Percentiles rank a stretch among this genome's conserved stretches.
Evolutionary conservation across 2,329 filamentous ascomycete species (phyloP).

Genomic region (Ustilaginoidea virens): DNA sequence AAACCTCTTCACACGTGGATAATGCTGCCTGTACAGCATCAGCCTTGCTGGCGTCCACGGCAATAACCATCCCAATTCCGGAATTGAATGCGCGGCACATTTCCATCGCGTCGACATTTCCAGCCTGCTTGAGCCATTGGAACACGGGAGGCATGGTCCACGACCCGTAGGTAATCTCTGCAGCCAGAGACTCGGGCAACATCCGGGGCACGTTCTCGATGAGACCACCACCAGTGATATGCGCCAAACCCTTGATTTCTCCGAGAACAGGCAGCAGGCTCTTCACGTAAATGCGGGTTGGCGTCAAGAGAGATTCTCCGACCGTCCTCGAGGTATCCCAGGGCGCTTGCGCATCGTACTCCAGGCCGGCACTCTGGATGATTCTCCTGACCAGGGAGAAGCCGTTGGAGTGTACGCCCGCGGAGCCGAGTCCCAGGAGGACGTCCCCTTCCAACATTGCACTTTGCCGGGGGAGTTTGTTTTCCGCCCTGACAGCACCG

Average conservation of each 20-base stretch:
- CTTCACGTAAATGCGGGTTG: conserved; percentile 88
- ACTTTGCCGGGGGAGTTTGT: conserved; percentile 59
- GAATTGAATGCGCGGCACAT: conserved; percentile 93
- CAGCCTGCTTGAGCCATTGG: conserved; percentile 63
- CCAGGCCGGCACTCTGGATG: conserved; percentile 55
- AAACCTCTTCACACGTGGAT: conserved; percentile 57
- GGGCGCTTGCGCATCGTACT: conserved; percentile 58
- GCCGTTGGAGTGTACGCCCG: conserved; percentile 87
- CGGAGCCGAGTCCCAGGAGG: conserved; percentile 71
- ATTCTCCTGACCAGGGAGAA: conserved; percentile 94
- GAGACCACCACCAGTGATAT: conserved; percentile 92
- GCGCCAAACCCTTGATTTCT: conserved; percentile 79
- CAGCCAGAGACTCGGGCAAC: conserved; percentile 64
- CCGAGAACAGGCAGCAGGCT: conserved; percentile 52
- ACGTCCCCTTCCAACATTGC: conserved; percentile 73
- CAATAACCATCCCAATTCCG: conserved; percentile 85
- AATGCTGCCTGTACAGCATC: conserved; percentile 45
- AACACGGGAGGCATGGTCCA: conserved; percentile 74
- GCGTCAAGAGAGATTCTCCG: conserved; percentile 68
- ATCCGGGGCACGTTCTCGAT: conserved; percentile 90
- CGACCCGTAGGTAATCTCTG: conserved; percentile 59
- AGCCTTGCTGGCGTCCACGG: conserved; percentile 52
- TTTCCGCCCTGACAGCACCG: conserved; percentile 57
- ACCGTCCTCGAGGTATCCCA: conserved; percentile 53
- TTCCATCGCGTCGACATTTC: conserved; percentile 59